Evolutionary conservation across 2,329 filamentous ascomycete species (phyloP), one percentile per base, ranked within the genome.

Genomic region (Cladophialophora psammophila): DNA sequence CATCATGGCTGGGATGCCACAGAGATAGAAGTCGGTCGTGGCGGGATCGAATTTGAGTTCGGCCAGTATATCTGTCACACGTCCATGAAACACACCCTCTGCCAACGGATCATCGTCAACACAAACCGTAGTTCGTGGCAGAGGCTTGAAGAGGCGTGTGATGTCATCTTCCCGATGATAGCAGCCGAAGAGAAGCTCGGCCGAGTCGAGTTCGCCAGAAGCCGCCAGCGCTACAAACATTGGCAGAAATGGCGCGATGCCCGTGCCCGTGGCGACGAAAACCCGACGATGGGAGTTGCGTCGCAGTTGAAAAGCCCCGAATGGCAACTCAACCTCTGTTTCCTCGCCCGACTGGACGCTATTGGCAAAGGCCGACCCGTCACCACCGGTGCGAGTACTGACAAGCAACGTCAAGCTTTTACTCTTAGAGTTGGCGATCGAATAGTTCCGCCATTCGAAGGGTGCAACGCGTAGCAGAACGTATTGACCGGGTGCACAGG

Each of bases 221-320:
- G 40, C 40, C 40, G 40, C 40, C 40, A 42, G n/a, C 40, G 40
- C 13, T 42, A 42, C 40, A n/a, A 42, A 42, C 40, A 42, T 42
- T n/a, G 40, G 40, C 4, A 42, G 40, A 5, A 42, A 42, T 18
- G 40, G 40, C 2, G 40, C 40, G 40, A 42, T 42, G 40, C 40
- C 40, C 6, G 40, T 42, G 40, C 40, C 40, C 6, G 40, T 42
- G 2, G 40, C 40, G 5, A 42, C 40, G 40, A 42, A 42, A n/a
- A 42, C 15, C 40, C 40, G 40, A 42, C 40, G 40, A n/a, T 42
- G 40, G 40, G 40, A 5, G 15, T 42, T 42, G 10, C 40, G 40
- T 18, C 15, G 40, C 40, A 42, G 40, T n/a, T 42, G 40, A 42
- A 42, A 42, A 42, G 40, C 40, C 4, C 40, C 40, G 6, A 42